These are phyloP conservation scores for Gentiana dahurica DNA, from an alignment of 257 asterid genomes.

Conservation along the genomic window DNA sequence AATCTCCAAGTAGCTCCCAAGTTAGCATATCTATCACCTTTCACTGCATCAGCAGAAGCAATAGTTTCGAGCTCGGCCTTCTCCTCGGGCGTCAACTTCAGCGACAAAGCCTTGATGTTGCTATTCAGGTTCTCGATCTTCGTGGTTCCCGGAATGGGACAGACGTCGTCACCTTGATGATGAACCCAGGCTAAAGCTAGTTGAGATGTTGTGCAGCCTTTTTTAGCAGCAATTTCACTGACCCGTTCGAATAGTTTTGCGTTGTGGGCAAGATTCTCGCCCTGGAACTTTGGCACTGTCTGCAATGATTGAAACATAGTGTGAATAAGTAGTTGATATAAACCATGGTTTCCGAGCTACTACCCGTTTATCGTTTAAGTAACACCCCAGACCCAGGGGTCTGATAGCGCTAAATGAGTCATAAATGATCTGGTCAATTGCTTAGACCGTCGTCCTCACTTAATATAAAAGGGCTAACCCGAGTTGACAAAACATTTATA, in stretches of 20 bases:
- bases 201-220: slow-evolving; percentile 25
- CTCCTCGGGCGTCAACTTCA: slow-evolving; percentile 8
- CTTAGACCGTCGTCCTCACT: too few species aligned
- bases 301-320: neutral
- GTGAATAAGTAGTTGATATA: too few species aligned
- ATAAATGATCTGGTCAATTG: too few species aligned
- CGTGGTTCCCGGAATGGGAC: slow-evolving; percentile 24
- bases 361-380: too few species aligned
- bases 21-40: slow-evolving; percentile 5
- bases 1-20: neutral
- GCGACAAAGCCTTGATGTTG: slow-evolving; percentile 8
- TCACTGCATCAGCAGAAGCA: slow-evolving; percentile 4
- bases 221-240: slow-evolving; percentile 18
- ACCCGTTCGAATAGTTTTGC: slow-evolving; percentile 16
- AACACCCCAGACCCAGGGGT: too few species aligned
- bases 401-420: too few species aligned
- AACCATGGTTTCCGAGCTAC: too few species aligned
- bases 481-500: too few species aligned
- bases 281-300: slow-evolving; percentile 15
- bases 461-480: too few species aligned
- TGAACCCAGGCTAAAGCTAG: slow-evolving; percentile 32
- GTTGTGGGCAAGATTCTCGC: slow-evolving; percentile 15
- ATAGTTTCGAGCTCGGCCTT: slow-evolving; percentile 7
- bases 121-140: slow-evolving; percentile 7
- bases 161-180: slow-evolving; percentile 30